These are phyloP conservation scores for Urochloa ruziziensis DNA, from an alignment of 176 grass and related monocot genomes.

Conservation along the genomic window DNA sequence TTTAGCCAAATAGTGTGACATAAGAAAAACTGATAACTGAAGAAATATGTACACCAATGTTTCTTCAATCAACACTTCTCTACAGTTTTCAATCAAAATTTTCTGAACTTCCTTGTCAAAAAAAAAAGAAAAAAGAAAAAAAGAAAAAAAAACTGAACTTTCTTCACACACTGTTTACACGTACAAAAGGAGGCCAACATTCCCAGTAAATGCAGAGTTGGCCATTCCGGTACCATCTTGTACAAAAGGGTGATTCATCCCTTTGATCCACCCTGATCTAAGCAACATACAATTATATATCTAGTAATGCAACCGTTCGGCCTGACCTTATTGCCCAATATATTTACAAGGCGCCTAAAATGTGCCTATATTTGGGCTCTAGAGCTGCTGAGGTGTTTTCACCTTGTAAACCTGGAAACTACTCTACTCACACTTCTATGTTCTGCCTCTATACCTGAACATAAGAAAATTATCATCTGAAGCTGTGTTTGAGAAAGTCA, in stretches of 20 bases:
- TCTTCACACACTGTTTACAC: neutral
- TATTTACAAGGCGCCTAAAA: slow-evolving; percentile 38
- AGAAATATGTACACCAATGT: neutral
- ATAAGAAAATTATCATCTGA: neutral
- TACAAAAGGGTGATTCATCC: neutral
- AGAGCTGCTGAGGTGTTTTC: slow-evolving; percentile 26
- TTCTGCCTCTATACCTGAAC: neutral
- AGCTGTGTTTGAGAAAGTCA: slow-evolving; percentile 9
- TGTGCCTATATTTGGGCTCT: slow-evolving; percentile 18
- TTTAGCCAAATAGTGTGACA: neutral
- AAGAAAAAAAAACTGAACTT: neutral
- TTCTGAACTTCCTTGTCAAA: no score
- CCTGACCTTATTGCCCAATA: slow-evolving; percentile 28
- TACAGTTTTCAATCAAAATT: neutral
- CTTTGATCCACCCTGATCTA: slow-evolving; percentile 33
- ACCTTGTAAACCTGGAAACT: slow-evolving; percentile 13
- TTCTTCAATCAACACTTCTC: slow-evolving; percentile 1
- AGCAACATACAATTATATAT: slow-evolving; percentile 34
- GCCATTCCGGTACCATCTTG: neutral
- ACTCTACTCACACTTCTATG: slow-evolving; percentile 17
- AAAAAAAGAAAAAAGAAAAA: no score
- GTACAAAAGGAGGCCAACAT: slow-evolving; percentile 24
- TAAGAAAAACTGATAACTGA: neutral
- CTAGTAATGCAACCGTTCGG: slow-evolving; percentile 17
- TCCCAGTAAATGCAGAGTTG: slow-evolving; percentile 25